Base-by-base conservation (phyloP, 2,329 filamentous ascomycete genomes). In the Pseudogymnoascus pannorum region DNA sequence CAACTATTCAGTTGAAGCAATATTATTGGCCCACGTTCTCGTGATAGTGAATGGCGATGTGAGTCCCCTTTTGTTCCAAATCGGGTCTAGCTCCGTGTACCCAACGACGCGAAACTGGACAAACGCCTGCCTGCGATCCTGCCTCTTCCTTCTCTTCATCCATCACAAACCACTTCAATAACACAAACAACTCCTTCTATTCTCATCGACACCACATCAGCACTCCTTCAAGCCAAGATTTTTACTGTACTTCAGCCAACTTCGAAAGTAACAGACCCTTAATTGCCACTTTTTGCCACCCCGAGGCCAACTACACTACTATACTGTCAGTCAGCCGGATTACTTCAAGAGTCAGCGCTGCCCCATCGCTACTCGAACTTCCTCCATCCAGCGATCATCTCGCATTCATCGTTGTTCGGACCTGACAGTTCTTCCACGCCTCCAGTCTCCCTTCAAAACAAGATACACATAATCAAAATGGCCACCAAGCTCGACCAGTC, bases 401-500 rank as follows among this genome's bases (percentile, higher is more conserved):
- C 54, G 60, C 63, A 65, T 68, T 61, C 65, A 60, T 64, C 61
- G 62, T 67, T 64, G 66, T 66, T 61, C 65, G 68, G 67, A 72
- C 70, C 68, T 70, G 66, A 69, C 69, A 65, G 64, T 67, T 59
- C 67, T 65, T 59, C 63, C 66, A 65, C 63, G 62, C 64, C 61
- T 63, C 65, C 60, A 48, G 61, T 57, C 61, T 61, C 63, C 65
- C 61, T 67, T 62, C 65, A 59, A 64, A 64, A 59, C 59, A 60
- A 57, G 59, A 60, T 12, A 20, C 54, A 54, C 48, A 51, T 63
- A 63, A 61, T 72, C 76, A 88, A 70, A 68, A 96, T 96, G 92
- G 91, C 91, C 81, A 88, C 86, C 80, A 97, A 97, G 81, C 89
- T 99, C 73, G 92, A 97, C 77, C 88, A 95, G 81, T 92, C 92